Percentiles rank a stretch among this genome's conserved stretches.
Conservation (phyloP, 352 stramenopile species). For the Phytophthora ramorum region DNA sequence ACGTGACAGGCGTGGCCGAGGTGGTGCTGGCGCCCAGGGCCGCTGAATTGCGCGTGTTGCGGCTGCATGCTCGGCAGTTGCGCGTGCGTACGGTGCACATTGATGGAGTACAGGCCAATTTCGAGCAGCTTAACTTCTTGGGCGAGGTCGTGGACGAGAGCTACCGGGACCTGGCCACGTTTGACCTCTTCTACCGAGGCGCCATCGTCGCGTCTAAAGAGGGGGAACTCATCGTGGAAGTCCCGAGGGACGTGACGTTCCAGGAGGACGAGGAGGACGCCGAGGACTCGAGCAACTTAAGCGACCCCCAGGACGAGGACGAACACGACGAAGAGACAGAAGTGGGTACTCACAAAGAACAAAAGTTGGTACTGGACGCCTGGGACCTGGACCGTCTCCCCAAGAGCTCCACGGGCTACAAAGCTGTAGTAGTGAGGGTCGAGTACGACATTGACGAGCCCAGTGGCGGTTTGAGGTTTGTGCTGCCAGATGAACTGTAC, state of each 20-base stretch:
- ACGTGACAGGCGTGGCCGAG: constrained; percentile 69
- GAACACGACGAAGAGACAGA: constrained; percentile 47
- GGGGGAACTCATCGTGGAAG: constrained; percentile 80
- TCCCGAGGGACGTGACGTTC: constrained; percentile 68
- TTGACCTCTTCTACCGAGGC: constrained; percentile 87
- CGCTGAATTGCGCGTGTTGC: constrained; percentile 57
- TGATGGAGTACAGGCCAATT: constrained; percentile 59
- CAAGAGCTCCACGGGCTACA: constrained; percentile 73
- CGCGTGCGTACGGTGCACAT: constrained; percentile 64
- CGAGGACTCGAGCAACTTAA: constrained; percentile 43
- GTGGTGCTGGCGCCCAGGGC: constrained; percentile 74
- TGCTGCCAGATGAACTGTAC: constrained; percentile 71
- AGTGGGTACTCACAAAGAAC: constrained; percentile 34
- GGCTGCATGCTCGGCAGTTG: constrained; percentile 80
- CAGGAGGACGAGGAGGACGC: constrained; percentile 57
- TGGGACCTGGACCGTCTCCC: constrained; percentile 80
- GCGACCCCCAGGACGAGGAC: constrained; percentile 41
- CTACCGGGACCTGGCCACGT: constrained; percentile 81
- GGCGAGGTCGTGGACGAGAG: constrained; percentile 78
- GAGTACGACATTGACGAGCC: constrained; percentile 86
- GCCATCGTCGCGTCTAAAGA: constrained; percentile 87
- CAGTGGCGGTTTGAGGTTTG: constrained; percentile 67
- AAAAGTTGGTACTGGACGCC: constrained; percentile 55
- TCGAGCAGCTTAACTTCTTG: constrained; percentile 86
- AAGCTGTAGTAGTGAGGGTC: constrained; percentile 71